These are phyloP conservation scores for Penicillium olsonii DNA, from an alignment of 2,329 filamentous ascomycete species.

Conservation along the genomic window DNA sequence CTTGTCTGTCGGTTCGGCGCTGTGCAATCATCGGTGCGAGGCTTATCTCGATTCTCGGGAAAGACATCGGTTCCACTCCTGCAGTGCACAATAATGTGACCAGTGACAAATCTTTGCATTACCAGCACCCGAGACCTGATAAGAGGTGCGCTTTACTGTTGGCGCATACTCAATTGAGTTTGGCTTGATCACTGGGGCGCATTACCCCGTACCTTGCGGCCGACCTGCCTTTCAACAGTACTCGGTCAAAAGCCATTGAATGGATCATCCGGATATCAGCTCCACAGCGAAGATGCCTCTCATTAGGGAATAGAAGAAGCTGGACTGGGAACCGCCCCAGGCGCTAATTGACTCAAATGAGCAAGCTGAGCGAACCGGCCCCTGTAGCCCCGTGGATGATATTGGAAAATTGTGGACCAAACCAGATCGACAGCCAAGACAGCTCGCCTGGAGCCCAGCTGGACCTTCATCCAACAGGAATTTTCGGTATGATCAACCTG, in stretches of 20 bases:
- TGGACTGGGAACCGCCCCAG: background rate
- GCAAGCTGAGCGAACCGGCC: background rate
- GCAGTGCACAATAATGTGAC: constrained; percentile 1
- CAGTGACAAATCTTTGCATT: constrained; percentile 15
- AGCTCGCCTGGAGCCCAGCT: constrained; percentile 13
- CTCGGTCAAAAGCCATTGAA: constrained; percentile 8
- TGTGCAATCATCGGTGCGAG: constrained; percentile 13
- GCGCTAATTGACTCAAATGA: constrained; percentile 11
- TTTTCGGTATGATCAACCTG: background rate
- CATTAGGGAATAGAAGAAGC: constrained; percentile 8
- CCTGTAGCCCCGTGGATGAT: background rate
- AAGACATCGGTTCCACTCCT: constrained; percentile 1
- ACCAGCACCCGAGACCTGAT: background rate
- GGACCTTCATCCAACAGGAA: background rate
- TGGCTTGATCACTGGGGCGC: background rate
- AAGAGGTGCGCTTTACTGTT: constrained; percentile 5
- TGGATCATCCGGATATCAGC: constrained; percentile 4
- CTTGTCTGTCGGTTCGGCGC: background rate
- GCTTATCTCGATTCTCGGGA: constrained; percentile 15
- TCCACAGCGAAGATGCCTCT: constrained; percentile 19
- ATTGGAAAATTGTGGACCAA: constrained; percentile 6
- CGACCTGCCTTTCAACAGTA: constrained; percentile 14
- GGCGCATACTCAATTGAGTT: constrained; percentile 5
- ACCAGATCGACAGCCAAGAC: constrained; percentile 16
- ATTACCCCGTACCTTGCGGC: constrained; percentile 10